A percentile compares a stretch with the other conserved stretches of the same genome.
Conservation (phyloP, 2,329 filamentous ascomycete genomes). For the Cordyceps militaris region DNA sequence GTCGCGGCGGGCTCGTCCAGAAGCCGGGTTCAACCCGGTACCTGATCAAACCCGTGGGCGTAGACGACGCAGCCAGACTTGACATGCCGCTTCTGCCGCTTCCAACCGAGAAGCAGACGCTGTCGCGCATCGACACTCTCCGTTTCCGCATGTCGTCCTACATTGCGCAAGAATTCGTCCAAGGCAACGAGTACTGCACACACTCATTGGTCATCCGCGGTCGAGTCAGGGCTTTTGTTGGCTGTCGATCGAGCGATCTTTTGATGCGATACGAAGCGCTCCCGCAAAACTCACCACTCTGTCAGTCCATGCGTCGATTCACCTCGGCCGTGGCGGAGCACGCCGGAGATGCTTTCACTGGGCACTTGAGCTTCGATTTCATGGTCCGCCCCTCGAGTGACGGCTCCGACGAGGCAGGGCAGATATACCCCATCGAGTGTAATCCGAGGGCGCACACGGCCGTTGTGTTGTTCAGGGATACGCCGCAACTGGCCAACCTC, state of each 20-base stretch:
- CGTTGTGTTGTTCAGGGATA: slow-evolving; percentile 50
- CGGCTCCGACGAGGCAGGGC: not conserved
- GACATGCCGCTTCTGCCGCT: slow-evolving; percentile 61
- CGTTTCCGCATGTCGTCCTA: slow-evolving; percentile 48
- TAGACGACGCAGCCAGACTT: slow-evolving; percentile 52
- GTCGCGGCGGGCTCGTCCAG: slow-evolving; percentile 17
- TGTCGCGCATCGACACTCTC: slow-evolving; percentile 41
- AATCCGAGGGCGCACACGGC: slow-evolving; percentile 65
- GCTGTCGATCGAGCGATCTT: slow-evolving; percentile 56
- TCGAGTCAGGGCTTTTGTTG: slow-evolving; percentile 56
- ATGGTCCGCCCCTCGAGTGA: not conserved
- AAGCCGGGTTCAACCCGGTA: slow-evolving; percentile 36
- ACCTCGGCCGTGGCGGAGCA: slow-evolving; percentile 50
- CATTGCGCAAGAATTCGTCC: slow-evolving; percentile 58
- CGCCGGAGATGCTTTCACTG: slow-evolving; percentile 48
- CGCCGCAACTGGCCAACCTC: slow-evolving; percentile 38
- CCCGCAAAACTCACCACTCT: slow-evolving; percentile 45
- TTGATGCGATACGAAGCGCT: slow-evolving; percentile 61
- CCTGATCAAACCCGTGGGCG: slow-evolving; percentile 59
- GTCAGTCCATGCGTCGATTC: slow-evolving; percentile 55
- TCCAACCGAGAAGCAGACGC: slow-evolving; percentile 43
- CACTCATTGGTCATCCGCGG: slow-evolving; percentile 62
- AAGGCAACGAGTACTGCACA: slow-evolving; percentile 59
- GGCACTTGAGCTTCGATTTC: slow-evolving; percentile 46
- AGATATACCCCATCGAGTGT: slow-evolving; percentile 61